Evolutionary conservation across 1,284 basidiomycete genomes (phyloP), one percentile per base, ranked within the genome.

Genomic region (Singerocomus rubriflavus): DNA sequence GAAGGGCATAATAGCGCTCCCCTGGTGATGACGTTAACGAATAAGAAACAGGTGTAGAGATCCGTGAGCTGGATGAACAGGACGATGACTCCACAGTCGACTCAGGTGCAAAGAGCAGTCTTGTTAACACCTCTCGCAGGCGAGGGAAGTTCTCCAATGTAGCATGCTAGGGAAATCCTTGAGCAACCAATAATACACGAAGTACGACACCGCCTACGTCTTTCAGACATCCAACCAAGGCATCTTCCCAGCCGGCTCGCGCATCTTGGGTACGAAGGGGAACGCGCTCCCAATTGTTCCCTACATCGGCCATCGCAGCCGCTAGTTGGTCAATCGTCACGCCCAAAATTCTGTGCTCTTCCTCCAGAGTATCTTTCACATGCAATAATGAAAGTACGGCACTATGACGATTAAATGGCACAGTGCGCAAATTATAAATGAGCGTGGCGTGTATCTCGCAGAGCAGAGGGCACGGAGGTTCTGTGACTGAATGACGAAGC

Each of bases 401-500:
- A 53, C 79, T 82, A 66, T 89, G 84, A 41, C 85, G 78, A 49
- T 76, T 75, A 66, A 85, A 86, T 25, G 82, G 69, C 26, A 91
- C 77, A 34, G 95, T 94, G 30, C 88, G 83, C 31, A 98, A 78
- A 58, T 90, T 84, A 68, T 95, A 96, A 55, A 98, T 85, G 35
- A 99, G 81, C 0, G 83, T 82, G 0, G 90, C 86, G 68, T 99
- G 95, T 33, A 97, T 79, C 69, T 98, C 97, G 46, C 82, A 83
- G 35, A 98, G 78, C 37, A 99, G 75, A 31, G 79, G 65, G 60
- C 93, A 94, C 1, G 85, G 78, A 3, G 85, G 78, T 31, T 92
- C 90, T 33, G 74, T 62, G 45, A 81, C 73, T 13, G 78, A 75
- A 67, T 99, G 96, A 45, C 86, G 84, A 27, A 99, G 74, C 0